Percentiles rank a stretch among this genome's conserved stretches.
phyloP scores from a whole-genome alignment of 176 grass and related monocot genomes.

The Aegilops sharonensis region DNA sequence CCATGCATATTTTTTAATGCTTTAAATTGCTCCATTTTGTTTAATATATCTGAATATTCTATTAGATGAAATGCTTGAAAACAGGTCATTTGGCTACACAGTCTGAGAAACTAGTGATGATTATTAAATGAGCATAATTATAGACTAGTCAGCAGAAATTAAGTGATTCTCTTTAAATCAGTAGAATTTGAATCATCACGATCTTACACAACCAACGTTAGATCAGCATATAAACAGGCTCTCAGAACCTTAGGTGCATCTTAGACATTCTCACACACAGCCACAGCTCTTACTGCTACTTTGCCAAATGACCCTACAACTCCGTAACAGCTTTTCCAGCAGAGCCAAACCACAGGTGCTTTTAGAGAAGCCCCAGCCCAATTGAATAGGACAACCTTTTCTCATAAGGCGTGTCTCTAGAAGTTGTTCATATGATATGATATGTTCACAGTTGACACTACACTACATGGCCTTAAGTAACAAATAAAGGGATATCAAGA shows the following conservation, averaged over 20 bases:
- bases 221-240: not conserved
- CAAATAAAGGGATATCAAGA: constrained; percentile 9
- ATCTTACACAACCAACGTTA: not conserved
- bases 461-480: not conserved
- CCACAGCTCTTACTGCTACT: not conserved
- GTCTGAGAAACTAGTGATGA: not conserved
- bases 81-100: not conserved
- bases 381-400: not conserved
- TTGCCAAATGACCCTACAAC: not conserved
- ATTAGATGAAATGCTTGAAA: not conserved
- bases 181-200: not conserved
- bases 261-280: not conserved
- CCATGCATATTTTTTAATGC: not conserved
- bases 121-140: not conserved
- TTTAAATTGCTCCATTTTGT: not conserved
- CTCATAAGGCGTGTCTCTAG: not conserved
- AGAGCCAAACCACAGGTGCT: not conserved
- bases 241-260: not conserved
- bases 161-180: not conserved
- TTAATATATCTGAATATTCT: not conserved
- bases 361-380: not conserved
- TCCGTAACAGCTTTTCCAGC: not conserved
- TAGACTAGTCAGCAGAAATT: not conserved
- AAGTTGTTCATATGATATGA: not conserved
- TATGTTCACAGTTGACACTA: not conserved